phyloP scores from a whole-genome alignment of 768 basidiomycete species.

The Mycena olivaceomarginata region DNA sequence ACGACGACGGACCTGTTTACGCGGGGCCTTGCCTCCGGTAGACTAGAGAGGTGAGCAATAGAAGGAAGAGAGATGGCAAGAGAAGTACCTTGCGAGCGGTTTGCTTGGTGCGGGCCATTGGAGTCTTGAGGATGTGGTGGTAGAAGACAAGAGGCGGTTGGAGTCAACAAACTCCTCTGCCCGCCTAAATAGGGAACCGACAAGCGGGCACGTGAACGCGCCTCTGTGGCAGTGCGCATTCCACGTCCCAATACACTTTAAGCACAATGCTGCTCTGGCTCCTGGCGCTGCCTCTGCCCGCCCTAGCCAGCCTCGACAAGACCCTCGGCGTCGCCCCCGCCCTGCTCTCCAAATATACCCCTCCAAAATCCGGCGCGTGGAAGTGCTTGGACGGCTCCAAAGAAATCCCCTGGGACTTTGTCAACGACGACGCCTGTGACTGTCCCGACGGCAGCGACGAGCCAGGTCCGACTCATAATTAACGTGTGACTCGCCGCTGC shows the following conservation, averaged over 20 bases:
- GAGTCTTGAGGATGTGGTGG: conserved; percentile 7
- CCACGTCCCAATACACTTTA: neutral
- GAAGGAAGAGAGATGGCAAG: neutral
- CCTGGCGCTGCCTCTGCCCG: conserved; percentile 63
- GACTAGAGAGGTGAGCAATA: conserved; percentile 28
- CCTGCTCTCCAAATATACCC: conserved; percentile 73
- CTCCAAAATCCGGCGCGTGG: conserved; percentile 77
- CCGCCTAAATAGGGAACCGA: neutral
- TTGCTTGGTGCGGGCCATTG: conserved; percentile 48
- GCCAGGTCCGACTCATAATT: conserved; percentile 74
- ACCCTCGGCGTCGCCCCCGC: conserved; percentile 76
- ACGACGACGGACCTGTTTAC: conserved; percentile 56
- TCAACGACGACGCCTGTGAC: conserved; percentile 97
- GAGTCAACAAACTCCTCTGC: no score
- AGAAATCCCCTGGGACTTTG: conserved; percentile 84
- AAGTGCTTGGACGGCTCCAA: conserved; percentile 88
- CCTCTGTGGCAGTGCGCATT: neutral
- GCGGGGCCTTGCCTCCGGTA: conserved; percentile 59
- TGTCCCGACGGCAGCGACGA: conserved; percentile 97
- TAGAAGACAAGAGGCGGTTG: neutral
- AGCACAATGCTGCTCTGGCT: conserved; percentile 70
- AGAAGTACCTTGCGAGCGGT: conserved; percentile 43
- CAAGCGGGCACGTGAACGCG: conserved; percentile 20
- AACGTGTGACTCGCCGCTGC: conserved; percentile 1
- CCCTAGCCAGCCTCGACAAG: conserved; percentile 66